A percentile compares a stretch with the other conserved stretches of the same genome.
Evolutionary conservation across 2,329 filamentous ascomycete species (phyloP).

Genomic region (Monilinia vaccinii-corymbosi): DNA sequence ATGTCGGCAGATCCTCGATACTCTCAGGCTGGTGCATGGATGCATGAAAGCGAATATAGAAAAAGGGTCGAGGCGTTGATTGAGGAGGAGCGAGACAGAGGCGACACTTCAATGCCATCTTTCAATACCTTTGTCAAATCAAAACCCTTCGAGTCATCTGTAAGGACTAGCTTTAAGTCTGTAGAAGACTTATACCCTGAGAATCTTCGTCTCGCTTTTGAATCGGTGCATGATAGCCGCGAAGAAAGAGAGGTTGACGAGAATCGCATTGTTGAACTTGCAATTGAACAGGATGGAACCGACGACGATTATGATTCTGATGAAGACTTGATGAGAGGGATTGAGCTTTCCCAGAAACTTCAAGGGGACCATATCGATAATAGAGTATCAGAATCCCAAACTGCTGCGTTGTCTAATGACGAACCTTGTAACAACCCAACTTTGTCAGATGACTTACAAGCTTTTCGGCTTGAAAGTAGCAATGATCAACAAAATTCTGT

Average conservation of each 20-base stretch:
- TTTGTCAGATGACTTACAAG: background rate
- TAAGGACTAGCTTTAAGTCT: slow-evolving; percentile 75
- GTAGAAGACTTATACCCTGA: slow-evolving; percentile 78
- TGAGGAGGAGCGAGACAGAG: slow-evolving; percentile 48
- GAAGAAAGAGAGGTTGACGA: slow-evolving; percentile 50
- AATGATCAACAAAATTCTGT: background rate
- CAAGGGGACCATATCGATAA: slow-evolving; percentile 18
- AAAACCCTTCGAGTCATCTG: slow-evolving; percentile 41
- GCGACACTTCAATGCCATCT: slow-evolving; percentile 35
- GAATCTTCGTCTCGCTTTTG: slow-evolving; percentile 45
- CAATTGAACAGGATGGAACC: slow-evolving; percentile 29
- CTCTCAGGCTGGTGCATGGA: slow-evolving; percentile 70
- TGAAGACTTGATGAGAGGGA: slow-evolving; percentile 36
- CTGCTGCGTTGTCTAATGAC: slow-evolving; percentile 4
- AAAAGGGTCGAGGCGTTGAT: slow-evolving; percentile 56
- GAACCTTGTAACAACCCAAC: background rate
- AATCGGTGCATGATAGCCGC: slow-evolving; percentile 20
- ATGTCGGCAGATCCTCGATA: slow-evolving; percentile 80
- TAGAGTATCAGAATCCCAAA: background rate
- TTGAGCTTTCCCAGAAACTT: slow-evolving; percentile 24
- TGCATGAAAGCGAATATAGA: slow-evolving; percentile 80
- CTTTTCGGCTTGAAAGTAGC: background rate
- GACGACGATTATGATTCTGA: slow-evolving; percentile 45
- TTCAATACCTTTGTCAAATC: slow-evolving; percentile 60
- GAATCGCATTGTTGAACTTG: slow-evolving; percentile 39